These are phyloP conservation scores for Leccinellum rugosiceps DNA, from an alignment of 768 basidiomycete species.

Conservation along the genomic window DNA sequence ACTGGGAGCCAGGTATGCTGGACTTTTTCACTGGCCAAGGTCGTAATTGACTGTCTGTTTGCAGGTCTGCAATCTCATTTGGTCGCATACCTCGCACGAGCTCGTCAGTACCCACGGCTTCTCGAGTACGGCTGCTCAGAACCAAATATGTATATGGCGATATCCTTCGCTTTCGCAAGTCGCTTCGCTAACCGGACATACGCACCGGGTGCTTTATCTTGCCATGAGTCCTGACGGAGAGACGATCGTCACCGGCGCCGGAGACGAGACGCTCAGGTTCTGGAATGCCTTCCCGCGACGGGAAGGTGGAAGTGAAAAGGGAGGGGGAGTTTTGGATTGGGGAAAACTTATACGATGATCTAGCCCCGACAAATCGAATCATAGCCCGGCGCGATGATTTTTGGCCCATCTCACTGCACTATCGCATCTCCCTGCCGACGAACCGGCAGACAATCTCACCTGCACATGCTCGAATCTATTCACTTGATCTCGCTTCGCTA, in stretches of 20 bases:
- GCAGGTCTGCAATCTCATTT: constrained; percentile 97
- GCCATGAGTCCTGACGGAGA: constrained; percentile 97
- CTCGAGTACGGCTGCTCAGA: constrained; percentile 89
- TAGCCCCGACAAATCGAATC: neutral
- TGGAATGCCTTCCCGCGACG: constrained; percentile 96
- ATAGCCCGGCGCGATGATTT: neutral
- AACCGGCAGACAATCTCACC: constrained; percentile 21
- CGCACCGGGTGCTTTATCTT: constrained; percentile 92
- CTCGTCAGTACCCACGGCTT: constrained; percentile 98
- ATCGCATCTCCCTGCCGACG: constrained; percentile 6
- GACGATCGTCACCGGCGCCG: constrained; percentile 97
- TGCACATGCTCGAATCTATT: constrained; percentile 28
- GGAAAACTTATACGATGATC: constrained; percentile 49
- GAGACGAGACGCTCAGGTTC: constrained; percentile 94
- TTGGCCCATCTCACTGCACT: neutral
- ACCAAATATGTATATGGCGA: constrained; percentile 95
- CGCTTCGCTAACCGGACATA: constrained; percentile 91
- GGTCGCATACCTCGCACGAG: constrained; percentile 94
- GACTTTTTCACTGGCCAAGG: neutral
- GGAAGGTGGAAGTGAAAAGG: constrained; percentile 39
- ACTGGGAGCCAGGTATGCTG: constrained; percentile 86
- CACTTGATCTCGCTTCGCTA: constrained; percentile 11
- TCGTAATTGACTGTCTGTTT: constrained; percentile 8
- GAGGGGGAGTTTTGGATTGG: constrained; percentile 45
- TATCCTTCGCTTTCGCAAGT: constrained; percentile 94